These are phyloP conservation scores for Coemansia sp. DNA, from an alignment of 192 early-diverging fungal species.

Conservation along the genomic window DNA sequence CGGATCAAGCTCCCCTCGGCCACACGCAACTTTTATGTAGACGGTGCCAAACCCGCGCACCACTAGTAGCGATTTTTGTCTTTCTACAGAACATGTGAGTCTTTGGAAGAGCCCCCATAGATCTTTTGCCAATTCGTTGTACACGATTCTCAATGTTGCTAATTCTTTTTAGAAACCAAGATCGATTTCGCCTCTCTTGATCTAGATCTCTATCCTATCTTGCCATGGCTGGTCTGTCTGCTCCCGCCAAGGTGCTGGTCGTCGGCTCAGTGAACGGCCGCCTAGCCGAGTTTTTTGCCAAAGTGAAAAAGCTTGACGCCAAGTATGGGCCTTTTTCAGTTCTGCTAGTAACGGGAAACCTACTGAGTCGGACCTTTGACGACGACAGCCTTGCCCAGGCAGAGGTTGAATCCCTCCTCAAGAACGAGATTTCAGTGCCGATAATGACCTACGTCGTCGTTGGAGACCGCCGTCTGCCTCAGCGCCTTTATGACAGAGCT, in stretches of 20 bases:
- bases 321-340: conserved; percentile 89
- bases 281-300: conserved; percentile 64
- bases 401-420: conserved; percentile 56
- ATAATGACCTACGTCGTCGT: conserved; percentile 73
- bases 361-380: conserved; percentile 57
- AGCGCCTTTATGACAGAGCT: conserved; percentile 55
- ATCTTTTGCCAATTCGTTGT: background rate
- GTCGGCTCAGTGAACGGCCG: conserved; percentile 74
- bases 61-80: conserved; percentile 20
- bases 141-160: background rate
- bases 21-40: conserved; percentile 86
- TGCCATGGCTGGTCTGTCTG: background rate
- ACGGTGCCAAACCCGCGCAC: conserved; percentile 59
- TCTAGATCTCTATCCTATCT: background rate
- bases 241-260: conserved; percentile 55
- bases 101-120: background rate
- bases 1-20: conserved; percentile 85
- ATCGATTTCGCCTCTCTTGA: background rate
- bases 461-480: conserved; percentile 64
- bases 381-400: conserved; percentile 39
- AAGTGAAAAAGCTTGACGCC: conserved; percentile 69
- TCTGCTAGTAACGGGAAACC: conserved; percentile 76
- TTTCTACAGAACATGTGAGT: background rate
- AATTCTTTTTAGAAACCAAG: background rate
- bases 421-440: conserved; percentile 61